Evolutionary conservation across 164 flowering plant genomes (phyloP).

Genomic region (Sedum album): DNA sequence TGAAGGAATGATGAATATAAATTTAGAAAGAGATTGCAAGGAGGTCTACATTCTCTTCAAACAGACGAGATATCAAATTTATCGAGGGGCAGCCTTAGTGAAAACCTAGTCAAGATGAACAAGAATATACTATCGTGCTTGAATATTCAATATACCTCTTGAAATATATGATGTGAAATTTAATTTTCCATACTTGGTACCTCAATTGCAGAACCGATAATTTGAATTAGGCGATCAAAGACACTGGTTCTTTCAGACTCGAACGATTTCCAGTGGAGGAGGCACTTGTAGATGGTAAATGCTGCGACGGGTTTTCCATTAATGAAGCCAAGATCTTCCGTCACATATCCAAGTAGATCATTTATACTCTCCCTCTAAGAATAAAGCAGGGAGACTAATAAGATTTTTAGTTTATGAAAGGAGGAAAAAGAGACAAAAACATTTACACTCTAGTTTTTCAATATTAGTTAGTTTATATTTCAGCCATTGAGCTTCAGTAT

Average conservation of each 20-base stretch:
- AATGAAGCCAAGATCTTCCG: slow-evolving; percentile 39
- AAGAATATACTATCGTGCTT: not conserved
- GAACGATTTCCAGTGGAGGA: slow-evolving; percentile 54
- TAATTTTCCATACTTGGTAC: slow-evolving; percentile 15
- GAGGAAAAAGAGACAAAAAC: not conserved
- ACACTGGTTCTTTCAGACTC: slow-evolving; percentile 55
- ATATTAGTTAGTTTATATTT: not conserved
- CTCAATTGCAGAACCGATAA: slow-evolving; percentile 57
- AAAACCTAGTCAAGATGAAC: not conserved
- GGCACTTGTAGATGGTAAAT: slow-evolving; percentile 50
- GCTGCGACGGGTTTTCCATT: slow-evolving; percentile 58
- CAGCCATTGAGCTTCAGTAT: not conserved
- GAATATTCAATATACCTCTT: not conserved
- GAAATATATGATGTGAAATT: not conserved
- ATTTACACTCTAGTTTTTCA: not conserved
- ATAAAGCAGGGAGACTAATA: not conserved
- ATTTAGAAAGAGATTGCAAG: too few relatives aligned
- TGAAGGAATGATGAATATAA: too few relatives aligned
- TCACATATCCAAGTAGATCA: slow-evolving; percentile 28
- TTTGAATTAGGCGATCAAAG: slow-evolving; percentile 54
- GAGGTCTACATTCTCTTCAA: too few relatives aligned
- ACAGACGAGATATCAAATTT: not conserved
- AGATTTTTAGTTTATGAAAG: not conserved
- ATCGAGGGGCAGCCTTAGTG: not conserved
- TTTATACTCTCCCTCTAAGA: slow-evolving; percentile 42